Percentiles rank a stretch among this genome's conserved stretches.
phyloP scores from a whole-genome alignment of 202 grass and related monocot genomes.

The Elaeis oleifera region DNA sequence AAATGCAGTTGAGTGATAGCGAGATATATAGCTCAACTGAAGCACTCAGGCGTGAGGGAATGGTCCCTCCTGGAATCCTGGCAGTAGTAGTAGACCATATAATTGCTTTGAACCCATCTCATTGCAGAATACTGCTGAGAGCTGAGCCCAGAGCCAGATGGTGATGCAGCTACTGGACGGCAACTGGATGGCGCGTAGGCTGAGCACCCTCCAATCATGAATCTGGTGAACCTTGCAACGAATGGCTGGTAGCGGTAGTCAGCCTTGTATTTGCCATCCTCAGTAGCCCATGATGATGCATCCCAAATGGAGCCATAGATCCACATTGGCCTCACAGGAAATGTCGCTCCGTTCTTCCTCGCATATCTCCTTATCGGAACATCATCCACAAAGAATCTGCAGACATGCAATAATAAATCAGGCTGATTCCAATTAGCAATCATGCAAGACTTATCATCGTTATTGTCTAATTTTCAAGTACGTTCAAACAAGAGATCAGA shows the following conservation, averaged over 20 bases:
- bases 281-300: constrained; percentile 11
- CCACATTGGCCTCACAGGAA: constrained; percentile 3
- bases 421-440: too few species aligned
- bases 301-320: constrained; percentile 14
- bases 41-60: constrained; percentile 15
- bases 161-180: neutral
- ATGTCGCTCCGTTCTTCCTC: neutral
- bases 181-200: neutral
- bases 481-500: neutral
- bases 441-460: neutral
- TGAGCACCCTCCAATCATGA: constrained; percentile 11
- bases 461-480: neutral
- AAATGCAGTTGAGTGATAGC: too few species aligned
- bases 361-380: constrained; percentile 14
- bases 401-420: neutral
- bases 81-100: constrained; percentile 9
- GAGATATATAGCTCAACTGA: too few species aligned
- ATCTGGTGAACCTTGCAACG: neutral
- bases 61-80: constrained; percentile 4
- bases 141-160: constrained; percentile 6
- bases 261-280: constrained; percentile 9
- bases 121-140: constrained; percentile 3
- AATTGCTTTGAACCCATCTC: constrained; percentile 5
- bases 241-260: constrained; percentile 13
- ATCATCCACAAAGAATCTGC: constrained; percentile 15